These are phyloP conservation scores for Daucus carota DNA, from an alignment of 129 eudicot species.

Conservation along the genomic window DNA sequence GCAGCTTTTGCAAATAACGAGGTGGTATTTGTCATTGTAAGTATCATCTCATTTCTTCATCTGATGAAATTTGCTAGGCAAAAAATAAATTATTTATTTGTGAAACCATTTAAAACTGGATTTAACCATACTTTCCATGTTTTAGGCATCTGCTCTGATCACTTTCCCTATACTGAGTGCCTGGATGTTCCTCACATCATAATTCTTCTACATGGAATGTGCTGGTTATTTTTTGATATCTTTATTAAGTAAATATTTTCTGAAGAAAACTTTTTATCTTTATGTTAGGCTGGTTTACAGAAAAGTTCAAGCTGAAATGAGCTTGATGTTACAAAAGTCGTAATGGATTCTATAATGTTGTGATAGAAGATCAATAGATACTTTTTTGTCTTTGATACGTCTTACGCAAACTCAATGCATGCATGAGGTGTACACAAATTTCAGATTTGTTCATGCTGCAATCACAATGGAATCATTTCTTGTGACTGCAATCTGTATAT, in stretches of 20 bases:
- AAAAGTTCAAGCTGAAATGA: neutral
- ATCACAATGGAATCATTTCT: neutral
- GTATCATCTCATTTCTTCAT: conserved; percentile 11
- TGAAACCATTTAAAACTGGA: neutral
- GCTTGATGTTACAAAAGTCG: neutral
- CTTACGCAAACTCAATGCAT: neutral
- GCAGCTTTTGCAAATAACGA: conserved; percentile 61
- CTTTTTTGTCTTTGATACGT: neutral
- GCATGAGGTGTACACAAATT: neutral
- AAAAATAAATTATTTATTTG: too few species aligned
- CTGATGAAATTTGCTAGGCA: neutral
- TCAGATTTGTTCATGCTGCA: neutral
- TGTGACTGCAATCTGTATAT: neutral
- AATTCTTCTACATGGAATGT: conserved; percentile 16
- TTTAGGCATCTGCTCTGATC: conserved; percentile 71
- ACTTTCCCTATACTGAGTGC: conserved; percentile 53
- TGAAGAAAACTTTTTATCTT: neutral
- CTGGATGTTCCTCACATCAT: conserved; percentile 40
- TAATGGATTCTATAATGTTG: neutral
- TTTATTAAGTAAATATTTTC: neutral
- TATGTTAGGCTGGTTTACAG: neutral
- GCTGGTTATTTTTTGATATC: neutral
- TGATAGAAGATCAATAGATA: neutral
- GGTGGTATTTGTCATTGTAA: conserved; percentile 76
- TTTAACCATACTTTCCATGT: neutral